Conservation (phyloP, 1,139 yeast genomes). For the Arxiozyma telluris region DNA sequence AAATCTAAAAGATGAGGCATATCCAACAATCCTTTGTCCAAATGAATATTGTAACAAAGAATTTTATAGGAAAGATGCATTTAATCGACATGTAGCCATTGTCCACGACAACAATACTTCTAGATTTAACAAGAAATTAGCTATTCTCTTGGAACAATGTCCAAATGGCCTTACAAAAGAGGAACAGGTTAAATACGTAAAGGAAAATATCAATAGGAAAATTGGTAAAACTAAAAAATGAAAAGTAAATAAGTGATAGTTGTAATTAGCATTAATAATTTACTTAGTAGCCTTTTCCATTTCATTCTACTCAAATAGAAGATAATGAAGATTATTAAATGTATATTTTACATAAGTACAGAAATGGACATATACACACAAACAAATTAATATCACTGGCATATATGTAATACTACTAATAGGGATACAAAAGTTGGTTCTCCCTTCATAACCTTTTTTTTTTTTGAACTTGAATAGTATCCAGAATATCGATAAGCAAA, state of each 20-base stretch:
- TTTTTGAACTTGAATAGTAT: background rate
- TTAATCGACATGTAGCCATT: slow-evolving; percentile 44
- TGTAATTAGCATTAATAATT: background rate
- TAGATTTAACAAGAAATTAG: slow-evolving; percentile 36
- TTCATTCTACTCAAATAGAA: background rate
- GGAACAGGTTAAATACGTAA: slow-evolving; percentile 8
- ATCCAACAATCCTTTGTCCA: slow-evolving; percentile 29
- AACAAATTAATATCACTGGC: background rate
- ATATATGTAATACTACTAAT: too few relatives aligned
- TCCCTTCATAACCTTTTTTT: background rate
- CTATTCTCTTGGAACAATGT: slow-evolving; percentile 19
- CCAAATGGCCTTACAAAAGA: slow-evolving; percentile 10
- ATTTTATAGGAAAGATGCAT: slow-evolving; percentile 51
- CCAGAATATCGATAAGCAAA: too few relatives aligned
- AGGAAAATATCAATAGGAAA: slow-evolving; percentile 4
- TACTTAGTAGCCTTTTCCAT: too few relatives aligned
- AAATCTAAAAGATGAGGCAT: slow-evolving; percentile 24
- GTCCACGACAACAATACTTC: slow-evolving; percentile 43
- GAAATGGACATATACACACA: background rate
- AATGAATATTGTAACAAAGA: slow-evolving; percentile 41
- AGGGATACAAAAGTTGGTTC: too few relatives aligned
- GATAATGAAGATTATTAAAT: background rate
- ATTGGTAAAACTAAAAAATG: background rate
- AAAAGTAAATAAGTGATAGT: background rate
- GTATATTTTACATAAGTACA: background rate